A percentile compares a stretch with the other conserved stretches of the same genome.
Conservation (phyloP, 2,329 filamentous ascomycete species). For the Ilyonectria mors-panacis region DNA sequence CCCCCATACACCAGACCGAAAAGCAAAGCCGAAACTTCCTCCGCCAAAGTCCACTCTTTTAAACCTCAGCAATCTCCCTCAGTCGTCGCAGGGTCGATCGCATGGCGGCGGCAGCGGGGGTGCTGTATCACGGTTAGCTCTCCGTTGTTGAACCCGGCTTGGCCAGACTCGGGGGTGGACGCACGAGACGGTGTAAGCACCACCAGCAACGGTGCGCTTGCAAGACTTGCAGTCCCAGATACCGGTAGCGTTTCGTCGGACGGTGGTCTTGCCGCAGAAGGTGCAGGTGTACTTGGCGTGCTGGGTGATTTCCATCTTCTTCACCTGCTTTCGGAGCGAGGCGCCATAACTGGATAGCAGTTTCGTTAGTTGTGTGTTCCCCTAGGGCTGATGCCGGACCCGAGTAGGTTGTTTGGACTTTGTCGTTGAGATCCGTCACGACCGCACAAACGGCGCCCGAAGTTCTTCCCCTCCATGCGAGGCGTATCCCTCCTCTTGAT, state of each 20-base stretch:
- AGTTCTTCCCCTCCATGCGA: constrained; percentile 9
- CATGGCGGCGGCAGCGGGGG: constrained; percentile 92
- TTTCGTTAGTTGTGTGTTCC: constrained; percentile 46
- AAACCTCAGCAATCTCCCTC: constrained; percentile 97
- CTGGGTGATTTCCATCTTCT: constrained; percentile 99
- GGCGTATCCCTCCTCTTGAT: constrained; percentile 17
- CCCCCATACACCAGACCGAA: constrained; percentile 64
- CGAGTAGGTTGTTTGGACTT: constrained; percentile 19
- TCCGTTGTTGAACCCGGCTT: constrained; percentile 15
- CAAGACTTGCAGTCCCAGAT: constrained; percentile 98
- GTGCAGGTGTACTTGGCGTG: constrained; percentile 98
- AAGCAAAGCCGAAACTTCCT: constrained; percentile 59
- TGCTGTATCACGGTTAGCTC: constrained; percentile 69
- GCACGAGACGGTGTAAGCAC: constrained; percentile 97
- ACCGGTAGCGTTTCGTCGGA: constrained; percentile 91
- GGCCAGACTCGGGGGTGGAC: constrained; percentile 60
- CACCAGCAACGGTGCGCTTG: constrained; percentile 82
- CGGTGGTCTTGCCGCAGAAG: constrained; percentile 97
- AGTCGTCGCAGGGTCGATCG: constrained; percentile 97
- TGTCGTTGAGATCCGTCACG: constrained; percentile 28
- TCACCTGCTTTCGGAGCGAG: constrained; percentile 94
- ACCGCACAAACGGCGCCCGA: constrained; percentile 8
- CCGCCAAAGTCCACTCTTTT: constrained; percentile 60
- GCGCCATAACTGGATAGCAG: constrained; percentile 86
- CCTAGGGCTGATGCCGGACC: constrained; percentile 17